Evolutionary conservation across 805 yeast genomes (phyloP).

Genomic region (Pichia rugopelliculosa): DNA sequence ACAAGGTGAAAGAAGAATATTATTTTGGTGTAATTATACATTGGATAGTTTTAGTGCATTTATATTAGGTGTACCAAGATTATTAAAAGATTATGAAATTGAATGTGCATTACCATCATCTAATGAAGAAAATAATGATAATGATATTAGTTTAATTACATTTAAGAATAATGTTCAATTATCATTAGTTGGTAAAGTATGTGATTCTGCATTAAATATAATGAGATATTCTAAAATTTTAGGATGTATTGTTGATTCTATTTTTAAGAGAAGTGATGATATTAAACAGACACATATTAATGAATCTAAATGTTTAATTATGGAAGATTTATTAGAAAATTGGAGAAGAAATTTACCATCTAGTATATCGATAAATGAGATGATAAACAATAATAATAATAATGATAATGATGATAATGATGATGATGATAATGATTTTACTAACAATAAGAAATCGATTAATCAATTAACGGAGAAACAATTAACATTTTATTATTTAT

Average conservation of each 20-base stretch:
- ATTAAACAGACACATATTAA: constrained; percentile 22
- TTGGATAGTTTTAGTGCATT: constrained; percentile 71
- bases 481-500: constrained; percentile 46
- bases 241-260: constrained; percentile 64
- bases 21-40: constrained; percentile 79
- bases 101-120: constrained; percentile 77
- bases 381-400: constrained; percentile 42
- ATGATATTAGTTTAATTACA: constrained; percentile 48
- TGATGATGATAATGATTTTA: constrained; percentile 31
- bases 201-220: constrained; percentile 52
- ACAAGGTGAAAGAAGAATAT: constrained; percentile 74
- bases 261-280: constrained; percentile 49
- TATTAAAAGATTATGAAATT: constrained; percentile 71
- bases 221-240: constrained; percentile 67
- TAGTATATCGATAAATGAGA: constrained; percentile 40
- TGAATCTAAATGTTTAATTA: constrained; percentile 27
- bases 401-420: constrained; percentile 54
- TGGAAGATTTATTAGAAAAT: constrained; percentile 64
- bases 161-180: constrained; percentile 48
- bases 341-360: constrained; percentile 72
- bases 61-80: constrained; percentile 74
- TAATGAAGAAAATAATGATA: constrained; percentile 31
- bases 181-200: constrained; percentile 63
- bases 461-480: constrained; percentile 36
- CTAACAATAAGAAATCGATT: too few relatives aligned